A percentile compares a stretch with the other conserved stretches of the same genome.
Conservation (phyloP, 1,284 basidiomycete genomes). For the Boletus mariae region DNA sequence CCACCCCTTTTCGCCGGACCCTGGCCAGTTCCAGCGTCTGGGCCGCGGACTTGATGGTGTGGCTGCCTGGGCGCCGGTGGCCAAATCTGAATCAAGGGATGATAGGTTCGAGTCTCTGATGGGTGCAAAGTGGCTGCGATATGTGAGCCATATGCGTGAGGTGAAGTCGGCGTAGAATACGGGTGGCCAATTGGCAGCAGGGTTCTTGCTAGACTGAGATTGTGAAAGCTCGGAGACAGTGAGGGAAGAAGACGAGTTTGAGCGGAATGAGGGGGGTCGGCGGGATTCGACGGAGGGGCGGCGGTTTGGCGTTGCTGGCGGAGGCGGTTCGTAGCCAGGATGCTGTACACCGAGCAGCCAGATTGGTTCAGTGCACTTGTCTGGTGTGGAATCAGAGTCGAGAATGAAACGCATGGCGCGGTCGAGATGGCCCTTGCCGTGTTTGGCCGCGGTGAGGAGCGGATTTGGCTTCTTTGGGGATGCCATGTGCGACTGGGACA, state of each 20-base stretch:
- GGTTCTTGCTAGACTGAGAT: slow-evolving; percentile 40
- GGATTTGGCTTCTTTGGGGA: slow-evolving; percentile 51
- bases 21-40: slow-evolving; percentile 48
- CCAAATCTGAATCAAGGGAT: slow-evolving; percentile 43
- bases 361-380: slow-evolving; percentile 75
- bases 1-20: slow-evolving; percentile 71
- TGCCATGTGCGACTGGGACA: slow-evolving; percentile 44
- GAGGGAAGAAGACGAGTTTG: slow-evolving; percentile 47
- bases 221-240: slow-evolving; percentile 37
- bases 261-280: slow-evolving; percentile 44
- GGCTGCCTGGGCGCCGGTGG: slow-evolving; percentile 21
- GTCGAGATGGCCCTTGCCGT: slow-evolving; percentile 71
- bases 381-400: slow-evolving; percentile 79
- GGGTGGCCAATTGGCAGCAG: slow-evolving; percentile 64
- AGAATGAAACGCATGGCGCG: slow-evolving; percentile 80
- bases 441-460: slow-evolving; percentile 61
- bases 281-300: slow-evolving; percentile 30
- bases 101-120: slow-evolving; percentile 68
- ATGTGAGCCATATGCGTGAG: slow-evolving; percentile 87
- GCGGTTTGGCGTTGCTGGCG: slow-evolving; percentile 31
- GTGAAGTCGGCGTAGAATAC: slow-evolving; percentile 89
- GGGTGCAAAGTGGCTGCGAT: slow-evolving; percentile 84
- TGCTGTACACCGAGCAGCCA: slow-evolving; percentile 84
- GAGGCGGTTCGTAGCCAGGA: slow-evolving; percentile 63
- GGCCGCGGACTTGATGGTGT: slow-evolving; percentile 35